Percentiles rank a stretch among this genome's conserved stretches.
These are phyloP conservation scores for Dalbergia cochinchinensis DNA, from an alignment of 306 rosid species.

Conservation along the genomic window DNA sequence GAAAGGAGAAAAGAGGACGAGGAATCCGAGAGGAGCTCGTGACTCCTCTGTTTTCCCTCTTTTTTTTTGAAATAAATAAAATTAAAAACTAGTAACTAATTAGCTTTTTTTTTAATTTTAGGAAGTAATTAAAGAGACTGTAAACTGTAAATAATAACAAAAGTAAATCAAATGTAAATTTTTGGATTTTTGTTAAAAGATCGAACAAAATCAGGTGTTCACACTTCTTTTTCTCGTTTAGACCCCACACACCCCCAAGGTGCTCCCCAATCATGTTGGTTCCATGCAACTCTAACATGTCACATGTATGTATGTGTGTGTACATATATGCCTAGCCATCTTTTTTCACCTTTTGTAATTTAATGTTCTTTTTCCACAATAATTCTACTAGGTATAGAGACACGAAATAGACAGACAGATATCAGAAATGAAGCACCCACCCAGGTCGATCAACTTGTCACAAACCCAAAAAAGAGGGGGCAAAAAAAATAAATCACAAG, in stretches of 20 bases:
- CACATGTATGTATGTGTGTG: not conserved
- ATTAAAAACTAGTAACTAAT: too few species aligned
- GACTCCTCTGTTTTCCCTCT: too few species aligned
- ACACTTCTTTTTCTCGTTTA: not conserved
- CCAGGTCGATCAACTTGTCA: slow-evolving; percentile 13
- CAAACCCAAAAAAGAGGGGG: not conserved
- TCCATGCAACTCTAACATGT: not conserved
- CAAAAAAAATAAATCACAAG: not conserved
- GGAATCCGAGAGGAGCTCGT: too few species aligned
- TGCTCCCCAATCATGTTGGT: slow-evolving; percentile 35
- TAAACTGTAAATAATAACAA: too few species aligned
- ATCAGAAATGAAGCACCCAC: slow-evolving; percentile 10
- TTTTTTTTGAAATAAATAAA: too few species aligned
- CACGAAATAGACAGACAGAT: slow-evolving; percentile 23
- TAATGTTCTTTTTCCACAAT: not conserved
- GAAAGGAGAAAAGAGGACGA: too few species aligned
- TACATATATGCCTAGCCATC: not conserved
- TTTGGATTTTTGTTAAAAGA: too few species aligned
- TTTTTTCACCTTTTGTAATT: slow-evolving; percentile 26
- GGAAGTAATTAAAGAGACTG: too few species aligned
- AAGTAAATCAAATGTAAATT: too few species aligned
- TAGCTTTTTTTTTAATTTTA: too few species aligned
- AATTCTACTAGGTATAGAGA: slow-evolving; percentile 2
- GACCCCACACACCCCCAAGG: not conserved
- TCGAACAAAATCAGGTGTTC: too few species aligned